Evolutionary conservation across 495 filamentous ascomycete species (phyloP).

Genomic region (Penicillium maclennaniae): DNA sequence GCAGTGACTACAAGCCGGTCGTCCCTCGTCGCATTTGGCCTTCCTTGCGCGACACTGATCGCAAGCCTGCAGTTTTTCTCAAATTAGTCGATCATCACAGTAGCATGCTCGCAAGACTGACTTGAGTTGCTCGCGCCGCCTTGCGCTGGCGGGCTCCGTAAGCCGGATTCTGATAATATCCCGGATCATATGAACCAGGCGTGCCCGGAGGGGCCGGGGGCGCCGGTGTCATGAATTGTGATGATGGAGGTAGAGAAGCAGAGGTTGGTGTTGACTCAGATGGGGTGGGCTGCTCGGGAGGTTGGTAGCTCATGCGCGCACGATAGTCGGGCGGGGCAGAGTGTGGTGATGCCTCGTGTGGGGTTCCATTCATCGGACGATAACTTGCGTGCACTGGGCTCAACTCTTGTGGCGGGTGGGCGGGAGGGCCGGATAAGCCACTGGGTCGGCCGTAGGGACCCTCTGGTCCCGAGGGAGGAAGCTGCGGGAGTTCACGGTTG

Average conservation of each 20-base stretch:
- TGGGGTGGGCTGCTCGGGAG: constrained; percentile 24
- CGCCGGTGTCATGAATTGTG: constrained; percentile 30
- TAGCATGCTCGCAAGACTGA: constrained; percentile 12
- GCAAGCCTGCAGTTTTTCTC: constrained; percentile 44
- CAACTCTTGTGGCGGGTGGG: constrained; percentile 26
- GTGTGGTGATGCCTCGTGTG: constrained; percentile 34
- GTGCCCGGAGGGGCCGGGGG: constrained; percentile 22
- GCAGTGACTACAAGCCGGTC: constrained; percentile 56
- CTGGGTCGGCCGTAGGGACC: constrained; percentile 35
- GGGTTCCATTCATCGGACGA: constrained; percentile 33
- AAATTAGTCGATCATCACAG: not conserved
- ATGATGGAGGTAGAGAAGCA: constrained; percentile 19
- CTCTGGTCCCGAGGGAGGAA: constrained; percentile 22
- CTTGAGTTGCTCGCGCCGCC: constrained; percentile 41
- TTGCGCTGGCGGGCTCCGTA: constrained; percentile 40
- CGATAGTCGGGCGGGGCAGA: constrained; percentile 40
- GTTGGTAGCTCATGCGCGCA: constrained; percentile 32
- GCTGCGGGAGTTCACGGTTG: constrained; percentile 41
- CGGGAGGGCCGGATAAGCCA: constrained; percentile 31
- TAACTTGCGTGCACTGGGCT: constrained; percentile 26
- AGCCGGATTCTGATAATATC: constrained; percentile 31
- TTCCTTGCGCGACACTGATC: constrained; percentile 59
- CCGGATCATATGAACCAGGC: constrained; percentile 27
- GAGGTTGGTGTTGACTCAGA: constrained; percentile 27
- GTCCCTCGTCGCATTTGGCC: constrained; percentile 61